Evolutionary conservation across 345 rosid species (phyloP).

Genomic region (Citrus trifoliata): DNA sequence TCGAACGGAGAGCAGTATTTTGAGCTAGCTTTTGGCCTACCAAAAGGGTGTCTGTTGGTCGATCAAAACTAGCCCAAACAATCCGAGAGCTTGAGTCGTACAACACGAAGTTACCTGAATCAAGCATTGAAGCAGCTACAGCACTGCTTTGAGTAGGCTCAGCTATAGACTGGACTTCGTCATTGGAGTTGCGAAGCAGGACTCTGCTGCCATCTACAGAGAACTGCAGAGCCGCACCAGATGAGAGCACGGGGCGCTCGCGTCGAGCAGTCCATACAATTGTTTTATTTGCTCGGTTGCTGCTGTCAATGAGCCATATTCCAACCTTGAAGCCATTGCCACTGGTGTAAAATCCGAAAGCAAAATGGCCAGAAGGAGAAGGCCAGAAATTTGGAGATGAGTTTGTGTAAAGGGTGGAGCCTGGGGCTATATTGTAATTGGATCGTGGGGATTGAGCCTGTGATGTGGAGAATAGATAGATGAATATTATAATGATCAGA

Average conservation of each 20-base stretch:
- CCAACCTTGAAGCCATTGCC: slow-evolving; percentile 1
- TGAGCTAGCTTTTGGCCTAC: not conserved
- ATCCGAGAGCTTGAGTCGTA: not conserved
- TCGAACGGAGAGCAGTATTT: not conserved
- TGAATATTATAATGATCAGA: not conserved
- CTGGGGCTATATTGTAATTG: not conserved
- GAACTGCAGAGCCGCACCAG: not conserved
- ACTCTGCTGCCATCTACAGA: too few relatives aligned
- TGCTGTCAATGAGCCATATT: not conserved
- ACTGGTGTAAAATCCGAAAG: too few relatives aligned
- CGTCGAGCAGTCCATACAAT: not conserved
- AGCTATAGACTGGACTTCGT: not conserved
- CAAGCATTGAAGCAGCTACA: not conserved
- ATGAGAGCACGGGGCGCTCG: not conserved
- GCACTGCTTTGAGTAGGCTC: not conserved
- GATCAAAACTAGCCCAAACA: not conserved
- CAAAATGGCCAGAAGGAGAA: too few relatives aligned
- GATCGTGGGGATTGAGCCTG: not conserved
- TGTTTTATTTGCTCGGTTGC: not conserved
- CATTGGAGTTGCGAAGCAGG: not conserved
- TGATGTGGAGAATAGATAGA: not conserved
- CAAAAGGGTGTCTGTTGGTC: slow-evolving; percentile 1
- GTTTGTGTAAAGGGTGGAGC: slow-evolving; percentile 9
- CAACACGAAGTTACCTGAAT: slow-evolving; percentile 1
- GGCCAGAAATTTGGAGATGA: not conserved